Evolutionary conservation across 2,329 filamentous ascomycete genomes (phyloP), one percentile per base, ranked within the genome.

Genomic region (Fusarium beomiforme): DNA sequence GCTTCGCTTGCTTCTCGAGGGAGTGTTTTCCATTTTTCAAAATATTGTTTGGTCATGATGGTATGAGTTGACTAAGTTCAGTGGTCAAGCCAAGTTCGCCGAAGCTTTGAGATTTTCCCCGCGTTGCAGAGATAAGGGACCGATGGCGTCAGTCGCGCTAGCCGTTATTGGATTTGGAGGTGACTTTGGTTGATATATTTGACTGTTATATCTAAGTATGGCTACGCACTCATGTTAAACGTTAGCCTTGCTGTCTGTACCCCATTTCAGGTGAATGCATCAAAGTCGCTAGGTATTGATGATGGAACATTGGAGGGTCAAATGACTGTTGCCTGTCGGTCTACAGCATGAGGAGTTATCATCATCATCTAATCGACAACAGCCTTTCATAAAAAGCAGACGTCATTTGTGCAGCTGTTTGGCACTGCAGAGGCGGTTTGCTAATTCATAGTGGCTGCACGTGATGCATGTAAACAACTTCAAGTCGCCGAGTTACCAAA

Each of bases 61-160:
- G 19, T 8, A 19, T 6, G 16, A 10, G 3, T 31, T 11, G 10
- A 12, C n/a, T 10, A 19, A 13, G 12, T 16, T 21, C 2, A 21
- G 14, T 29, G 14, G 19, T 16, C 9, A 16, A 12, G 5, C n/a
- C 10, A 31, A 33, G 17, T 54, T 16, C 19, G n/a, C n/a, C n/a
- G 17, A 34, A 21, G 26, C 39, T 39, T 39, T 39, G 26, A 31
- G n/a, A 6, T 5, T 29, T 56, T 56, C 41, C 41, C 41, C 53
- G 19, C 53, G 21, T 9, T 47, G 23, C 14, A 37, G 17, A 21
- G 36, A 43, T 33, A 33, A 63, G 43, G 14, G 13, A 31, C 19
- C 34, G 26, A 63, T 63, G 59, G 55, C 43, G 55, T 37, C 43
- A 50, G 37, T 19, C 29, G 36, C 36, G 31, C 54, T 60, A 59